Base-by-base conservation (phyloP, 2,329 filamentous ascomycete genomes). In the Penicillium sp. region DNA sequence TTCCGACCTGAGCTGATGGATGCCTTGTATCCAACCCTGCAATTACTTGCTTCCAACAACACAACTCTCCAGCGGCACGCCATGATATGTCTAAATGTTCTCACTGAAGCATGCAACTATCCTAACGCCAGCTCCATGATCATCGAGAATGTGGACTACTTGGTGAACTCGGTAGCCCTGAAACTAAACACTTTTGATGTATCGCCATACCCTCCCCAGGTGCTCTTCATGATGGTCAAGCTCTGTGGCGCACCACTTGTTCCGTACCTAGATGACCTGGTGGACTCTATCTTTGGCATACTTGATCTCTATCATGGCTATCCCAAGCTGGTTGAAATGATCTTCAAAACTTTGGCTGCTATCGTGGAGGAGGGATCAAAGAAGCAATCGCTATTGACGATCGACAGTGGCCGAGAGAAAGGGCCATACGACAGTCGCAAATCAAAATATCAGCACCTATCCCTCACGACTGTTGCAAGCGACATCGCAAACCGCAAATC, bases 221-320 rank as follows among this genome's bases (percentile, higher is more conserved):
- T 98, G 1, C 78, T 99, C 52, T 84, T 90, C 6, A 97, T 99
- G 93, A 96, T 98, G 91, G 88, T 98, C 62, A 88, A 86, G 28
- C 84, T 99, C 14, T 92, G 93, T 19, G 95, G 95, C 0, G 88
- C 93, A 1, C 84, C 83, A 7, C 76, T 99, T 25, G 83, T 99
- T 11, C 93, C 93, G 0, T 97, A 93, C 71, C 81, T 99, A 1
- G 94, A 98, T 71, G 95, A 99, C 72, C 86, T 97, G 0, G 88
- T 98, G 3, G 90, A 89, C 4, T 94, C 92, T 0, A 92, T 99
- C 42, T 98, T 99, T 74, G 90, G 91, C 0, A 92, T 93, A 0
- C 80, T 99, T n/a, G 93, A 97, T 67, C 91, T 92, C 70, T 99
- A 95, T 70, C 95, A 99, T 70, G 95, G 95, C 1, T 98, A 99